Conservation (phyloP, 345 rosid genomes). For the Arabidopsis suecica region DNA sequence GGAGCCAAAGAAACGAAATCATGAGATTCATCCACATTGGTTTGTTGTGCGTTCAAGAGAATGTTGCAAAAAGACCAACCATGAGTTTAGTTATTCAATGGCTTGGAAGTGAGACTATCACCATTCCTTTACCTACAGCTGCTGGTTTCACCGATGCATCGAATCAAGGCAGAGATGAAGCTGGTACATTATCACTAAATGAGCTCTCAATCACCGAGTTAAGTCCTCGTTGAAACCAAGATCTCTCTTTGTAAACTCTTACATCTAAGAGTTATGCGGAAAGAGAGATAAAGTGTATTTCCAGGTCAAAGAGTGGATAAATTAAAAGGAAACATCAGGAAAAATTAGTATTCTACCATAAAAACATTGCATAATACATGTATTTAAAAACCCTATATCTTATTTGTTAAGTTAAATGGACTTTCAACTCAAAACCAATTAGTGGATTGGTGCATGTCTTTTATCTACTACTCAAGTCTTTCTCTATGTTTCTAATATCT, state of each 20-base stretch:
- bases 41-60: slow-evolving; percentile 58
- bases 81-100: slow-evolving; percentile 51
- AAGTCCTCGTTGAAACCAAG: slow-evolving; percentile 44
- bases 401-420: too few species aligned
- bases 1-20: slow-evolving; percentile 44
- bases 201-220: slow-evolving; percentile 49
- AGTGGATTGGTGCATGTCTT: too few species aligned
- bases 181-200: slow-evolving; percentile 46
- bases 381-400: too few species aligned
- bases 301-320: not conserved
- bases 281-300: not conserved
- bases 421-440: too few species aligned
- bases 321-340: not conserved
- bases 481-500: too few species aligned
- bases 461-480: too few species aligned
- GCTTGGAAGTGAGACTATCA: slow-evolving; percentile 51
- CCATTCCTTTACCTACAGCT: slow-evolving; percentile 47
- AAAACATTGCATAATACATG: not conserved
- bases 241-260: not conserved
- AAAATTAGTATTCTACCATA: not conserved
- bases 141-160: slow-evolving; percentile 48
- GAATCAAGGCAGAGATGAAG: slow-evolving; percentile 21
- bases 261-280: not conserved
- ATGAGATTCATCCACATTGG: slow-evolving; percentile 58
- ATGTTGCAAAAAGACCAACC: slow-evolving; percentile 53